These are phyloP conservation scores for Physcomitrium patens DNA, from an alignment of 225 moss, liverwort and hornwort species.

Conservation along the genomic window DNA sequence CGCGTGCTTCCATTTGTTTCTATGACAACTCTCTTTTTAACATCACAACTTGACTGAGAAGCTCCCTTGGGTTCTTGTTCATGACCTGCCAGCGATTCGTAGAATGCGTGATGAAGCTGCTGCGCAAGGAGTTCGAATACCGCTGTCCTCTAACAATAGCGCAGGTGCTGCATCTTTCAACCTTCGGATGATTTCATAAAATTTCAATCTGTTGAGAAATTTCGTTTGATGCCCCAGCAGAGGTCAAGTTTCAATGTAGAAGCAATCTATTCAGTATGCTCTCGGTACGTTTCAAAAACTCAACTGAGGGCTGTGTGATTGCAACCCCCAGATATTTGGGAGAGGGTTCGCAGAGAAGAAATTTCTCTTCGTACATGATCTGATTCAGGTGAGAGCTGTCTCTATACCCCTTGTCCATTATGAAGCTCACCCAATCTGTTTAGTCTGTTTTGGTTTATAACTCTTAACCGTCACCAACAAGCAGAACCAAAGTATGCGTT, in stretches of 20 bases:
- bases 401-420: neutral
- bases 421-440: neutral
- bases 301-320: constrained; percentile 5
- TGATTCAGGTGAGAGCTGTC: constrained; percentile 67
- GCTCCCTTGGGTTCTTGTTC: constrained; percentile 7
- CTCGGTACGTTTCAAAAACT: constrained; percentile 2
- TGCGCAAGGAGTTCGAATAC: constrained; percentile 84
- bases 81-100: constrained; percentile 70
- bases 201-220: constrained; percentile 6
- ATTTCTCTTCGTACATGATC: constrained; percentile 79
- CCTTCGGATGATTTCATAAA: constrained; percentile 11
- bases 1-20: neutral
- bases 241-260: neutral
- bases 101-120: constrained; percentile 76
- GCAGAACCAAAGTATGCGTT: too few species aligned
- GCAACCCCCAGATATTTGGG: constrained; percentile 67
- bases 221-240: neutral
- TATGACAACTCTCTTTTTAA: neutral
- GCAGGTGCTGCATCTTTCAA: constrained; percentile 53
- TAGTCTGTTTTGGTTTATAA: too few species aligned
- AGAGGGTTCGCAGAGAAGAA: constrained; percentile 86
- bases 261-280: neutral
- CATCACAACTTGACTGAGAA: neutral
- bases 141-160: constrained; percentile 80
- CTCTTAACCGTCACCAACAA: too few species aligned